Conservation (phyloP, 148 eudicot species). For the Amaranthus hypochondriacus region DNA sequence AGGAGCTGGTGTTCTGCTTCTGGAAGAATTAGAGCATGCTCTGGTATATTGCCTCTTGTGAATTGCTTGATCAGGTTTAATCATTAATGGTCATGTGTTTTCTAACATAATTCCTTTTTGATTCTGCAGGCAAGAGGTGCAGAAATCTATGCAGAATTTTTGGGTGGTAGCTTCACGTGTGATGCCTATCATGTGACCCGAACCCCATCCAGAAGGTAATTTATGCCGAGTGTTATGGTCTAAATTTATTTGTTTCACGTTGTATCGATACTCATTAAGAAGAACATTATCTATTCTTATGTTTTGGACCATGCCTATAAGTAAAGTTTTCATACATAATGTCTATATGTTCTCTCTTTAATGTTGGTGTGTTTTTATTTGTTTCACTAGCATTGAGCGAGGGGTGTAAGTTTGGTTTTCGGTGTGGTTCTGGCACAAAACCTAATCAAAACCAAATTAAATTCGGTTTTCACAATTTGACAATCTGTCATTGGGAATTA, state of each 20-base stretch:
- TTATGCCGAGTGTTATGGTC: neutral
- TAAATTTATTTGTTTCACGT: neutral
- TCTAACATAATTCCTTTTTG: neutral
- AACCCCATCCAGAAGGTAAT: conserved; percentile 93
- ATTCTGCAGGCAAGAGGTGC: conserved; percentile 79
- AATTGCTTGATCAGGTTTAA: neutral
- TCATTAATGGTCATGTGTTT: neutral
- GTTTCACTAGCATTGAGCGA: too few relatives aligned
- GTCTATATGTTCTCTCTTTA: neutral
- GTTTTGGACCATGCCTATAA: neutral
- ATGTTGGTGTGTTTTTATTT: neutral
- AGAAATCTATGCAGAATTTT: conserved; percentile 82
- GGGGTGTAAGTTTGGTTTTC: too few relatives aligned
- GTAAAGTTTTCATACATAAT: neutral
- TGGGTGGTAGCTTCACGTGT: conserved; percentile 95
- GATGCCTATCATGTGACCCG: conserved; percentile 99
- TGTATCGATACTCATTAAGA: neutral
- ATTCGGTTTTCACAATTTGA: too few relatives aligned
- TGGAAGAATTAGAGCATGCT: conserved; percentile 96
- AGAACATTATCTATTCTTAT: neutral
- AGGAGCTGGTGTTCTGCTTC: conserved; percentile 91
- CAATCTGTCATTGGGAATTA: too few relatives aligned
- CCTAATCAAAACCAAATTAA: too few relatives aligned
- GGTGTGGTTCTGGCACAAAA: too few relatives aligned
- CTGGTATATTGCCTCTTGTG: conserved; percentile 39